Evolutionary conservation across 2,329 filamentous ascomycete genomes (phyloP).

Genomic region (Samsoniella hepiali): DNA sequence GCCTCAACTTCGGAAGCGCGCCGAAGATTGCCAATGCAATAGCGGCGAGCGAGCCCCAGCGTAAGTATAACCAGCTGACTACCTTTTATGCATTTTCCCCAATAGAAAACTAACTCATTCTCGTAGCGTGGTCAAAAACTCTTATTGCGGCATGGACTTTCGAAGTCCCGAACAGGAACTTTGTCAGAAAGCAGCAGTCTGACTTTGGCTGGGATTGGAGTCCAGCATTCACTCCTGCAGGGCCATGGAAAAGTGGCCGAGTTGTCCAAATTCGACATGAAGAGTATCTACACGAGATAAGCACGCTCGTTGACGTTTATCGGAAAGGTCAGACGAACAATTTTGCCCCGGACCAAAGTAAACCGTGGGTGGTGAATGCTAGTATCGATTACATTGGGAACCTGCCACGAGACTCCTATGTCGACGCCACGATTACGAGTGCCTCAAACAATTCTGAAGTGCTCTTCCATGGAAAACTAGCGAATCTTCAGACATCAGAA

Average conservation of each 20-base stretch:
- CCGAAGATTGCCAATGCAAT: slow-evolving; percentile 19
- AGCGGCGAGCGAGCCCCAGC: slow-evolving; percentile 7
- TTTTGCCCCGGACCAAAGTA: slow-evolving; percentile 52
- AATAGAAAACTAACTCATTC: neutral
- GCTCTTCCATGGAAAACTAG: slow-evolving; percentile 28
- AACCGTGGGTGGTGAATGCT: slow-evolving; percentile 59
- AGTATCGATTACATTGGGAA: slow-evolving; percentile 55
- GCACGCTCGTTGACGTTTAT: slow-evolving; percentile 57
- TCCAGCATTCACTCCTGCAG: slow-evolving; percentile 58
- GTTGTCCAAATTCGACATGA: slow-evolving; percentile 47
- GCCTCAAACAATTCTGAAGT: slow-evolving; percentile 29
- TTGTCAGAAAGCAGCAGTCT: slow-evolving; percentile 57
- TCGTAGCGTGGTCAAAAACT: slow-evolving; percentile 1
- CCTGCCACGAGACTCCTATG: slow-evolving; percentile 38
- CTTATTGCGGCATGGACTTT: slow-evolving; percentile 8
- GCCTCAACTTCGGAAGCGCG: slow-evolving; percentile 25
- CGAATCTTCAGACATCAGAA: slow-evolving; percentile 38
- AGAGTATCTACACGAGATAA: slow-evolving; percentile 39
- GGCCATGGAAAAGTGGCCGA: slow-evolving; percentile 59
- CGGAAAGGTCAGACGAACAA: slow-evolving; percentile 57
- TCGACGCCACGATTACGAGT: slow-evolving; percentile 44
- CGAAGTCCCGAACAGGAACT: slow-evolving; percentile 13
- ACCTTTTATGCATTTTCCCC: neutral
- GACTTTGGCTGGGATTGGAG: slow-evolving; percentile 67
- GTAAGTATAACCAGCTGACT: neutral